A percentile compares a stretch with the other conserved stretches of the same genome.
Evolutionary conservation across 805 yeast species (phyloP).

Genomic region (Saccharomyces mikatae): DNA sequence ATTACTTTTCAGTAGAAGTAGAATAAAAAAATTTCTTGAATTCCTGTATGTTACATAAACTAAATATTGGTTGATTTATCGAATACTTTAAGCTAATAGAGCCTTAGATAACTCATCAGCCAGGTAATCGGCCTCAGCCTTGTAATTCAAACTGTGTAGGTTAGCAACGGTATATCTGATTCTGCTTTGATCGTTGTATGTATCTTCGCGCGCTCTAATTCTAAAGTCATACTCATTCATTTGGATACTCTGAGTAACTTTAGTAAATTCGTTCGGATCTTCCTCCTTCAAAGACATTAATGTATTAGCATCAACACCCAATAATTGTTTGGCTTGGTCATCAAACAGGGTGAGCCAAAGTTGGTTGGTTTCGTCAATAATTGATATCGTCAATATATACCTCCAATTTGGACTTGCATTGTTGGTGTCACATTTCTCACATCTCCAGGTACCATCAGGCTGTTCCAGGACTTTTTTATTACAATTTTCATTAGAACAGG

Average conservation of each 20-base stretch:
- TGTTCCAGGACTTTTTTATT: slow-evolving; percentile 75
- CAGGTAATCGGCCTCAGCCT: slow-evolving; percentile 53
- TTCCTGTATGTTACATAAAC: background rate
- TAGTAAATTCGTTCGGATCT: slow-evolving; percentile 39
- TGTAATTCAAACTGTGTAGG: slow-evolving; percentile 45
- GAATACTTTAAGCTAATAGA: slow-evolving; percentile 6
- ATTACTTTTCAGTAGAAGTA: background rate
- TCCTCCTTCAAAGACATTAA: slow-evolving; percentile 42
- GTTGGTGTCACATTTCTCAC: slow-evolving; percentile 79
- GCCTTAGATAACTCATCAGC: slow-evolving; percentile 30
- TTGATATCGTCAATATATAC: slow-evolving; percentile 65
- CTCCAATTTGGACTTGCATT: slow-evolving; percentile 67
- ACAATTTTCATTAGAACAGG: slow-evolving; percentile 72
- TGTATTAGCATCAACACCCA: slow-evolving; percentile 57
- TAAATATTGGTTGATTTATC: background rate
- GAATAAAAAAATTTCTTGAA: background rate
- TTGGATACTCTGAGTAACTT: slow-evolving; percentile 40
- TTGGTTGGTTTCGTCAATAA: slow-evolving; percentile 77
- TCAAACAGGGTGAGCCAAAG: slow-evolving; percentile 84
- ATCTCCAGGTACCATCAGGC: slow-evolving; percentile 74
- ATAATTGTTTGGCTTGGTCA: slow-evolving; percentile 63
- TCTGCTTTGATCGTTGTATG: slow-evolving; percentile 69
- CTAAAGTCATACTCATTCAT: slow-evolving; percentile 70
- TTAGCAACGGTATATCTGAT: slow-evolving; percentile 65
- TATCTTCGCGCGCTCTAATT: slow-evolving; percentile 74